Conservation (phyloP, 768 basidiomycete species). For the Mycena vitilis region DNA sequence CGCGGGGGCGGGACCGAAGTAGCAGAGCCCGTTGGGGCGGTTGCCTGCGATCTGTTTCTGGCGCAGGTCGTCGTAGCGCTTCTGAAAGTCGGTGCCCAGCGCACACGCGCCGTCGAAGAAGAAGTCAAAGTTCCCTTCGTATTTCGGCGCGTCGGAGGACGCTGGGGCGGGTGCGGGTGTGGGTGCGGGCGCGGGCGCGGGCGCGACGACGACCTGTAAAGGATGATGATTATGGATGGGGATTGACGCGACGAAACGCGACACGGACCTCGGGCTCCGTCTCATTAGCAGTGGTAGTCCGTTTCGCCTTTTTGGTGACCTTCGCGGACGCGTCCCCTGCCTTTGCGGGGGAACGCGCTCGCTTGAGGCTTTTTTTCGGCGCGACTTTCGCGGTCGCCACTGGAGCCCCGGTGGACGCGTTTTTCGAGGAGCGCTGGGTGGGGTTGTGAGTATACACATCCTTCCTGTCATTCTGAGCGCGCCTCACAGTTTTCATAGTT, state of each 20-base stretch:
- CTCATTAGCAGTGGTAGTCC: too few relatives aligned
- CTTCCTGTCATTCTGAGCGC: not conserved
- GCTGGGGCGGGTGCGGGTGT: not conserved
- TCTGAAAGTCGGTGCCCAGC: not conserved
- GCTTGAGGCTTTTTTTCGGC: slow-evolving; percentile 4
- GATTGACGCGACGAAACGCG: not conserved
- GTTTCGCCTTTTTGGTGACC: not conserved
- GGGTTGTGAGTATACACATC: not conserved
- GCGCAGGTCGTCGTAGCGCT: slow-evolving; percentile 1
- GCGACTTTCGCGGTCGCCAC: not conserved
- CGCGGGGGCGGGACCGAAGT: slow-evolving; percentile 5
- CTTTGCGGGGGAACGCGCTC: slow-evolving; percentile 9
- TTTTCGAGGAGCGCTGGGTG: slow-evolving; percentile 8
- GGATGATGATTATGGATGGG: too few relatives aligned
- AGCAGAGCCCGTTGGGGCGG: slow-evolving; percentile 11
- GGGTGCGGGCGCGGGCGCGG: too few relatives aligned
- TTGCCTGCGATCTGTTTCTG: slow-evolving; percentile 6
- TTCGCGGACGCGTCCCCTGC: not conserved
- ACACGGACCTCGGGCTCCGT: not conserved
- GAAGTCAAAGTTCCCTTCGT: slow-evolving; percentile 10
- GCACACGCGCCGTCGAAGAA: slow-evolving; percentile 12
- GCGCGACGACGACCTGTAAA: too few relatives aligned
- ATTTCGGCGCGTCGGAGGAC: slow-evolving; percentile 5
- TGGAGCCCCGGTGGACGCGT: not conserved
- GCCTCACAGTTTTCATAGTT: slow-evolving; percentile 8